Base-by-base conservation (phyloP, 768 basidiomycete species). In the Rhizopogon sp. region DNA sequence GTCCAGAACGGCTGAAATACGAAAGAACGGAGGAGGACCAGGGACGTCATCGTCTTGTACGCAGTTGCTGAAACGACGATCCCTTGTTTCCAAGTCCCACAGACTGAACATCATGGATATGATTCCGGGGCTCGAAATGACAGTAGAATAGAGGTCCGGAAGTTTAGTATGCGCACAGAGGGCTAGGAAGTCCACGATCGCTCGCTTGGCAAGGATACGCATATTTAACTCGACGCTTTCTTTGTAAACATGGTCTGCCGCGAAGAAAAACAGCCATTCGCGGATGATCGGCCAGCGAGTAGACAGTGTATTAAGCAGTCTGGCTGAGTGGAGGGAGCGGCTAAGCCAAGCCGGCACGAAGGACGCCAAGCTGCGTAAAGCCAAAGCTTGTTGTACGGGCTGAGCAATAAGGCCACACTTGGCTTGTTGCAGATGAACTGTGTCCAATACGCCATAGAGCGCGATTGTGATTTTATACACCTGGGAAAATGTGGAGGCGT, bases 241-340 rank as follows among this genome's bases (percentile, higher is more conserved):
- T 22, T 59, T 57, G 45, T 63, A 60, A 33, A 68, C 57, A 45
- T 60, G 66, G 17, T 61, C 58, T 22, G 1, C 43, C 46, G 64
- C 66, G 11, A 68, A 52, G 50, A 64, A 62, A 20, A 70, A n/a
- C 43, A 68, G 53, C 67, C 67, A 68, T 17, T 25, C 52, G 16
- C 52, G 60, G 31, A 68, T 53, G 10, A 51, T 17, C 29, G 14
- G 9, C 66, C 66, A 70, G 45, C 55, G 62, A 22, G 3, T 33
- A 31, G 22, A 35, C n/a, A 69, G 41, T 8, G 35, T 42, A 11
- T 47, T 52, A 39, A 60, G 20, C 2, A 53, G 44, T 39, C 43
- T 22, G 8, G 50, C 28, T 40, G 44, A 28, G 7, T 49, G 35
- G 16, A 42, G n/a, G 13, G 57, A 43, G 39, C 22, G 59, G 31